Evolutionary conservation across 305 asterid genomes (phyloP).

Genomic region (Fraxinus dipetala): DNA sequence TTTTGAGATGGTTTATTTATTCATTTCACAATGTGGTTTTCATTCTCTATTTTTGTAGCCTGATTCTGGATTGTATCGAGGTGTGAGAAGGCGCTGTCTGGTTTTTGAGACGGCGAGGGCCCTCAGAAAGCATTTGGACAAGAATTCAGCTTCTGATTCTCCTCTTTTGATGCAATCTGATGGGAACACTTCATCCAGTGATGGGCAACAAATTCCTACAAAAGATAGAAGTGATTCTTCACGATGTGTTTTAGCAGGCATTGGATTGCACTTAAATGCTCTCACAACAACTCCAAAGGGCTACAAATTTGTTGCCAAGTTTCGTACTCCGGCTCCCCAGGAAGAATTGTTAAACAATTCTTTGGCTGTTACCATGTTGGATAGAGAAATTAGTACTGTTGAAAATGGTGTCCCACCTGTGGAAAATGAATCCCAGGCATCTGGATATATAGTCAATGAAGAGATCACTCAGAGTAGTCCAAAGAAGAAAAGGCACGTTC

Average conservation of each 20-base stretch:
- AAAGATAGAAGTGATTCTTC: constrained; percentile 41
- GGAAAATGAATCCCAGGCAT: constrained; percentile 47
- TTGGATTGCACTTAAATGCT: constrained; percentile 91
- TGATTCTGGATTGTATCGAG: constrained; percentile 62
- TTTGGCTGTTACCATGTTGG: constrained; percentile 35
- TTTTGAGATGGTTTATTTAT: neutral
- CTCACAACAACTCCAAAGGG: constrained; percentile 59
- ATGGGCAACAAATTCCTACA: constrained; percentile 33
- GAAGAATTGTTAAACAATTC: constrained; percentile 40
- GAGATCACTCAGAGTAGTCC: constrained; percentile 71
- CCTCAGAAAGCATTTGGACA: constrained; percentile 49
- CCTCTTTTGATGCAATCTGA: constrained; percentile 32
- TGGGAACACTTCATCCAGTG: constrained; percentile 31
- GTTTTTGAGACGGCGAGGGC: constrained; percentile 63
- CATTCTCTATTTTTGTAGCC: constrained; percentile 27
- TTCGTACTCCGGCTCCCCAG: constrained; percentile 30
- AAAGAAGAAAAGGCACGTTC: constrained; percentile 72
- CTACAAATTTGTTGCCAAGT: constrained; percentile 34
- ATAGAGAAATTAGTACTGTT: constrained; percentile 32
- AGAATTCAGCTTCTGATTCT: constrained; percentile 45
- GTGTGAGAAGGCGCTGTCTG: constrained; percentile 79
- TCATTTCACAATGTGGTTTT: constrained; percentile 3
- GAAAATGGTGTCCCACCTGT: constrained; percentile 35
- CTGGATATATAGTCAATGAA: constrained; percentile 42
- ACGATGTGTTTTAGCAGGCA: constrained; percentile 53